These are phyloP conservation scores for Candida railenensis DNA, from an alignment of 805 yeast species.

Conservation along the genomic window DNA sequence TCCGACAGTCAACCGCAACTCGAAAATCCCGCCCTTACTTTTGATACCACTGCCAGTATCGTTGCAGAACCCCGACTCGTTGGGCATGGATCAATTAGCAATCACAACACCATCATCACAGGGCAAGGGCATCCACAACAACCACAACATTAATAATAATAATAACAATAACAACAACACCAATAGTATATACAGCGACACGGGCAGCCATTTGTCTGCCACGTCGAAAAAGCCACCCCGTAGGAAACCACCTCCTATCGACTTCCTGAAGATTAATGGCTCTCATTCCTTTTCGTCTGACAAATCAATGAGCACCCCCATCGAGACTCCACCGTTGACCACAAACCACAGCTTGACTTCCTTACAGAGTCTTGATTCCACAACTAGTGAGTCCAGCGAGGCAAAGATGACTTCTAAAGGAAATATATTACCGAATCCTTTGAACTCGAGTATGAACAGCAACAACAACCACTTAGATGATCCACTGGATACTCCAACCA, in stretches of 20 bases:
- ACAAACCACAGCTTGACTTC: not conserved
- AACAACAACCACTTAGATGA: not conserved
- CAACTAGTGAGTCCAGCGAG: not conserved
- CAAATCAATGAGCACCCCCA: not conserved
- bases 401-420: not conserved
- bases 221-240: conserved; percentile 13
- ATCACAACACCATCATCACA: not conserved
- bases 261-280: conserved; percentile 34
- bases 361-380: not conserved
- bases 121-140: not conserved
- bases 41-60: conserved; percentile 3
- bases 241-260: conserved; percentile 46
- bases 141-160: not conserved
- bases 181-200: conserved; percentile 4
- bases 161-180: conserved; percentile 2
- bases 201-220: conserved; percentile 3
- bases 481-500: not conserved
- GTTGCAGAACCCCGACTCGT: conserved; percentile 2
- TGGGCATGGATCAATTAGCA: conserved; percentile 1
- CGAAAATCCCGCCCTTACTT: conserved; percentile 1
- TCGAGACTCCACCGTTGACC: not conserved
- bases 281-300: conserved; percentile 12
- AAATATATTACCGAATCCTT: not conserved
- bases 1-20: not conserved
- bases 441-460: not conserved